Evolutionary conservation across 495 filamentous ascomycete genomes (phyloP).

Genomic region (Penicillium mononematosum): DNA sequence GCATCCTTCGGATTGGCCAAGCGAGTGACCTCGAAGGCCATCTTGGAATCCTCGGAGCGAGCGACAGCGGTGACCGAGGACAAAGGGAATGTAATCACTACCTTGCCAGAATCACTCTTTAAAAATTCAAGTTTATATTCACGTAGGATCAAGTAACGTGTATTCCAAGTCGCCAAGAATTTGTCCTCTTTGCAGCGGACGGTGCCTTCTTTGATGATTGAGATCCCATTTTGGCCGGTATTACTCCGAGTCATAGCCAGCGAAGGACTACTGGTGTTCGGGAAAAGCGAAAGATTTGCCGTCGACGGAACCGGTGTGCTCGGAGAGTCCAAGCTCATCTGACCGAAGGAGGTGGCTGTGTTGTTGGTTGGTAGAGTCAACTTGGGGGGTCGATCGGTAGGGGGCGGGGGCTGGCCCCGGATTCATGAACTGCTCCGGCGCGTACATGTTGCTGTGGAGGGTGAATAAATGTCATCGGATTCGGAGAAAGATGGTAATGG

Average conservation of each 20-base stretch:
- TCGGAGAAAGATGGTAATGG: neutral
- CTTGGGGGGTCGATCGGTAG: constrained; percentile 71
- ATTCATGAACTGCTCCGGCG: constrained; percentile 85
- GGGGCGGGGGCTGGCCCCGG: constrained; percentile 90
- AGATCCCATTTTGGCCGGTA: constrained; percentile 61
- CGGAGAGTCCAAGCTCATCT: constrained; percentile 69
- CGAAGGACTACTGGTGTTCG: constrained; percentile 63
- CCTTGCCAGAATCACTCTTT: constrained; percentile 82
- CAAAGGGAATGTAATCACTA: constrained; percentile 74
- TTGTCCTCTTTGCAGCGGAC: constrained; percentile 86
- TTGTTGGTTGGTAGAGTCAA: constrained; percentile 66
- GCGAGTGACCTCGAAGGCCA: constrained; percentile 88
- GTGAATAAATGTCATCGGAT: constrained; percentile 1
- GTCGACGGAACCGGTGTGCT: constrained; percentile 48
- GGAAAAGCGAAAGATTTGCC: constrained; percentile 52
- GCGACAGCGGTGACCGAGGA: constrained; percentile 82
- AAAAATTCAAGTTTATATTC: constrained; percentile 88
- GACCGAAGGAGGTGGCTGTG: constrained; percentile 69
- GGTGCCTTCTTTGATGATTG: constrained; percentile 83
- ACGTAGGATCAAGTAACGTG: constrained; percentile 82
- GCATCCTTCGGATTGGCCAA: constrained; percentile 61
- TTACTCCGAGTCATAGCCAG: constrained; percentile 61
- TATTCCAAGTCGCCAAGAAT: constrained; percentile 84
- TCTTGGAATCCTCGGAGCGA: constrained; percentile 80
- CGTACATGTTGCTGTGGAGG: constrained; percentile 52